Conservation (phyloP, 805 yeast species). For the Spencermartinsiella europaea region DNA sequence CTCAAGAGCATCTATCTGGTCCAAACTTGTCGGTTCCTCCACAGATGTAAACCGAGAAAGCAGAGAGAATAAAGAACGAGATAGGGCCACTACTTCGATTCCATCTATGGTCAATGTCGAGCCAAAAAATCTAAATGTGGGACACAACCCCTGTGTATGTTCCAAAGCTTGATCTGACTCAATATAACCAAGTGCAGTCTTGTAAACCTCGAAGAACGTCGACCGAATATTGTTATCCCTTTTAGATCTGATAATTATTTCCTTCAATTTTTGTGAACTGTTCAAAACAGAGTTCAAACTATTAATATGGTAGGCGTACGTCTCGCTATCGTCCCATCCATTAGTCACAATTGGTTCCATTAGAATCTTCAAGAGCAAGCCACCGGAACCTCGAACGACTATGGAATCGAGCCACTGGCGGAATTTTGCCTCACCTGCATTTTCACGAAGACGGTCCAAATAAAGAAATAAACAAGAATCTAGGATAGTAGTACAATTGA, state of each 20-base stretch:
- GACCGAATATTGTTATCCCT: not conserved
- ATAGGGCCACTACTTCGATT: not conserved
- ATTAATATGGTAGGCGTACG: constrained; percentile 57
- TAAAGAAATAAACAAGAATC: constrained; percentile 61
- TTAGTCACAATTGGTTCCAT: constrained; percentile 48
- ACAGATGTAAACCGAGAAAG: not conserved
- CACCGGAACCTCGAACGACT: constrained; percentile 45
- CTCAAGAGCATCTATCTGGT: not conserved
- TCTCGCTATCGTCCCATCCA: constrained; percentile 55
- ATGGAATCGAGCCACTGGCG: constrained; percentile 23
- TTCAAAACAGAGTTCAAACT: constrained; percentile 47
- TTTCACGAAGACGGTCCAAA: constrained; percentile 49
- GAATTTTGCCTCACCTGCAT: constrained; percentile 13
- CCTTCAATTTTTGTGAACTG: constrained; percentile 47
- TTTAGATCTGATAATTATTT: constrained; percentile 1
- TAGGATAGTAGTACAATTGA: constrained; percentile 41
- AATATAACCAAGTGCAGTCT: not conserved
- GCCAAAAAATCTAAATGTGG: not conserved
- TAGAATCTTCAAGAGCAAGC: constrained; percentile 55
- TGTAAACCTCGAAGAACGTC: not conserved
- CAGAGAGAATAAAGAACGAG: not conserved
- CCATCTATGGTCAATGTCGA: not conserved
- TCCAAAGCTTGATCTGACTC: not conserved
- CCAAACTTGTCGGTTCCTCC: not conserved
- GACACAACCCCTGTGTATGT: not conserved